Evolutionary conservation across 768 basidiomycete species (phyloP).

Genomic region (Boletus bicolor): DNA sequence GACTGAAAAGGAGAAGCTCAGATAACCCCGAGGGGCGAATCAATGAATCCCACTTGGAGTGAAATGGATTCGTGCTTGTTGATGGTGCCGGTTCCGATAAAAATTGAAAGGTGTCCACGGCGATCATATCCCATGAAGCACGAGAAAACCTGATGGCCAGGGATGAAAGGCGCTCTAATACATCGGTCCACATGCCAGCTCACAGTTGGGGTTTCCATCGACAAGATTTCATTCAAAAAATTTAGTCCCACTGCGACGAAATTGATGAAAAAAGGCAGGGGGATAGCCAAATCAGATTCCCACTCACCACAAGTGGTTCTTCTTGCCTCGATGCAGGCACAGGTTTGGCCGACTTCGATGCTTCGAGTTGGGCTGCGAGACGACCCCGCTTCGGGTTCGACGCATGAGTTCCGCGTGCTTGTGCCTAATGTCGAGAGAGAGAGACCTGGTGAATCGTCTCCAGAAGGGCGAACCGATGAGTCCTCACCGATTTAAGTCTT

Average conservation of each 20-base stretch:
- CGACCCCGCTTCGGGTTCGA: constrained; percentile 46
- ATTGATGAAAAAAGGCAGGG: constrained; percentile 28
- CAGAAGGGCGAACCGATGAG: constrained; percentile 8
- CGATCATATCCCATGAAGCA: constrained; percentile 32
- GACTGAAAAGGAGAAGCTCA: constrained; percentile 16
- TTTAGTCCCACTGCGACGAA: constrained; percentile 42
- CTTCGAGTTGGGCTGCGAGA: constrained; percentile 43
- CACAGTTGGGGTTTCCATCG: constrained; percentile 20
- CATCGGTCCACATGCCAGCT: constrained; percentile 23
- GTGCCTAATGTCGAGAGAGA: constrained; percentile 30
- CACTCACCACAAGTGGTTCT: constrained; percentile 44
- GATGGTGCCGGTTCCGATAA: constrained; percentile 32
- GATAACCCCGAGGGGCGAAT: constrained; percentile 33
- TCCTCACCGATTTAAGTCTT: constrained; percentile 52
- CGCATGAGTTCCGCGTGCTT: constrained; percentile 40
- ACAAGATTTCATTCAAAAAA: constrained; percentile 21
- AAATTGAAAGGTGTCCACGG: constrained; percentile 28
- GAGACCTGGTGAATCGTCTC: constrained; percentile 23
- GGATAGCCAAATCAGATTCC: constrained; percentile 16
- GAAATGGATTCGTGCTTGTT: constrained; percentile 22
- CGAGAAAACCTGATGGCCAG: constrained; percentile 35
- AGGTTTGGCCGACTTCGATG: constrained; percentile 35
- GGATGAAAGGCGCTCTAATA: constrained; percentile 20
- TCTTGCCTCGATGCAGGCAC: constrained; percentile 39
- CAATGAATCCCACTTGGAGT: constrained; percentile 25